phyloP scores from a whole-genome alignment of 1,139 yeast species.

The Suhomyces bribrorum region DNA sequence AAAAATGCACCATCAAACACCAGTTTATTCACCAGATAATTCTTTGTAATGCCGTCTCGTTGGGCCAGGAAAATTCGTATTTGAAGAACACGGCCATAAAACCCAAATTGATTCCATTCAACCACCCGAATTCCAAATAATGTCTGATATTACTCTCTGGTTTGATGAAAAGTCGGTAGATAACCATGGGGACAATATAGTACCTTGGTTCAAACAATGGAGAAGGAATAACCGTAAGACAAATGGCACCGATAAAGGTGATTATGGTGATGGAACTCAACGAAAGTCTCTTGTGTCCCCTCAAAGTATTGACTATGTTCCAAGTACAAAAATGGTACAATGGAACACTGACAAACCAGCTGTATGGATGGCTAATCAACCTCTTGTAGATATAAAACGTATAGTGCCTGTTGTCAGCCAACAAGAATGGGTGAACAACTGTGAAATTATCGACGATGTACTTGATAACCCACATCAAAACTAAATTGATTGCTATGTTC shows the following conservation, averaged over 20 bases:
- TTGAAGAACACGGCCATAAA: slow-evolving; percentile 58
- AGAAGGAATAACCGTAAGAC: slow-evolving; percentile 74
- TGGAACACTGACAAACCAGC: slow-evolving; percentile 55
- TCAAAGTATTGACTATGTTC: slow-evolving; percentile 36
- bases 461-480: slow-evolving; percentile 38
- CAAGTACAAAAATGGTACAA: slow-evolving; percentile 71
- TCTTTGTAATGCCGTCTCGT: slow-evolving; percentile 63
- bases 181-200: slow-evolving; percentile 74
- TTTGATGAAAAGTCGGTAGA: slow-evolving; percentile 64
- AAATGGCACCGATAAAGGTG: slow-evolving; percentile 53
- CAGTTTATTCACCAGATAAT: slow-evolving; percentile 69
- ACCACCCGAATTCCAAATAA: slow-evolving; percentile 61
- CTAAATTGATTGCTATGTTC: slow-evolving; percentile 18
- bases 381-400: slow-evolving; percentile 81
- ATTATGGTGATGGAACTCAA: slow-evolving; percentile 38
- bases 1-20: too few species aligned
- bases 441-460: slow-evolving; percentile 60
- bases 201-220: slow-evolving; percentile 94
- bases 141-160: slow-evolving; percentile 42
- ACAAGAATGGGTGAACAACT: slow-evolving; percentile 80
- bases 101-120: slow-evolving; percentile 51
- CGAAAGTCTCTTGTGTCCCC: slow-evolving; percentile 16
- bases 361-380: slow-evolving; percentile 48
- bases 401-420: slow-evolving; percentile 94
- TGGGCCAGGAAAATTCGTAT: slow-evolving; percentile 68